These are phyloP conservation scores for Talaromyces ruber DNA, from an alignment of 495 filamentous ascomycete genomes.

Conservation along the genomic window DNA sequence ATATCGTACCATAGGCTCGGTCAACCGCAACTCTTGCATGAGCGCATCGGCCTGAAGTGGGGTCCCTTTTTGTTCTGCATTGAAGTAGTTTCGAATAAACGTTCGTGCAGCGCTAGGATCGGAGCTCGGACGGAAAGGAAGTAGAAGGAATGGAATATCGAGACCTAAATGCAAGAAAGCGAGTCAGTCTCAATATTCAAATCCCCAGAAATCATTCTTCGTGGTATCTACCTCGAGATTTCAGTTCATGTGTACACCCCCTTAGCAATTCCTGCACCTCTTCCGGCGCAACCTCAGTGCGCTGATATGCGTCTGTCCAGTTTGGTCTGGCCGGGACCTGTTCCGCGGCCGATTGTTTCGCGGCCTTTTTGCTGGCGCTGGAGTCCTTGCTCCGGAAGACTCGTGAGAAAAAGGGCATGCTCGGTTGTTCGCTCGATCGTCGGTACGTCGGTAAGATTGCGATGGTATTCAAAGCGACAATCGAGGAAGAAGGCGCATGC, in stretches of 20 bases:
- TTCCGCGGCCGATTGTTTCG: slow-evolving; percentile 40
- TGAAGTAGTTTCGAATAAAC: slow-evolving; percentile 92
- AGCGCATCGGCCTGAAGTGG: slow-evolving; percentile 59
- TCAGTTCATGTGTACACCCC: slow-evolving; percentile 83
- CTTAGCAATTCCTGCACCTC: slow-evolving; percentile 83
- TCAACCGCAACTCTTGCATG: slow-evolving; percentile 80
- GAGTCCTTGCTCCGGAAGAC: slow-evolving; percentile 64
- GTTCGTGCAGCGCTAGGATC: slow-evolving; percentile 85
- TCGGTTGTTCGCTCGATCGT: slow-evolving; percentile 6
- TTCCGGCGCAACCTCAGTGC: slow-evolving; percentile 77
- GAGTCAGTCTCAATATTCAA: background rate
- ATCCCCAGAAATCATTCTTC: background rate
- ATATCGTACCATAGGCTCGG: slow-evolving; percentile 76
- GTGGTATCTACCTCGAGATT: slow-evolving; percentile 64
- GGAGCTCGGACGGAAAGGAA: slow-evolving; percentile 91
- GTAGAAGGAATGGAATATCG: slow-evolving; percentile 82
- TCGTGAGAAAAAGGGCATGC: slow-evolving; percentile 61
- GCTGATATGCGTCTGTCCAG: slow-evolving; percentile 86
- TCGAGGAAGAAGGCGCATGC: background rate
- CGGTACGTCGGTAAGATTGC: background rate
- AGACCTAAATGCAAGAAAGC: slow-evolving; percentile 47
- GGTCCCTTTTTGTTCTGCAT: slow-evolving; percentile 36
- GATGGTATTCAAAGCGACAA: background rate
- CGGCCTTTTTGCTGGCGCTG: slow-evolving; percentile 46
- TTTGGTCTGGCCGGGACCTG: slow-evolving; percentile 55